A percentile compares a stretch with the other conserved stretches of the same genome.
Conservation (phyloP, 257 asterid genomes). For the Solanum appendiculatum region DNA sequence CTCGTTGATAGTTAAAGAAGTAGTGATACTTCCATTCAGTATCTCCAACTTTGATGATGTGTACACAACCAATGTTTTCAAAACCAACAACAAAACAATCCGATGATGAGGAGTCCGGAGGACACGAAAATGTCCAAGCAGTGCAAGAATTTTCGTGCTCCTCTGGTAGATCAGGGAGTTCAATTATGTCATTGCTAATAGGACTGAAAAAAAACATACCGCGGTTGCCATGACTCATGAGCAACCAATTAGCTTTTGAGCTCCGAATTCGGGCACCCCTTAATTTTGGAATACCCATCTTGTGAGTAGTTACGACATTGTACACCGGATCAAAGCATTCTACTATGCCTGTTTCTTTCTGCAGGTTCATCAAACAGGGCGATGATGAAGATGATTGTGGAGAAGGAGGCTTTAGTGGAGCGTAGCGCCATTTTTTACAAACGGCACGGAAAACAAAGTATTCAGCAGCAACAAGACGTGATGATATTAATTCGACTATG, state of each 20-base stretch:
- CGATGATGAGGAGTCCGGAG: not conserved
- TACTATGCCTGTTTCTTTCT: not conserved
- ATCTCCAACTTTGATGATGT: not conserved
- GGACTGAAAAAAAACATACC: not conserved
- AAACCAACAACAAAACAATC: not conserved
- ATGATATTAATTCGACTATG: not conserved
- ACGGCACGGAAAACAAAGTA: too few species aligned
- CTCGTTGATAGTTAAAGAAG: accelerated
- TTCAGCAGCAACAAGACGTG: not conserved
- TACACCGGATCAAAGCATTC: not conserved
- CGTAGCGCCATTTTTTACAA: not conserved
- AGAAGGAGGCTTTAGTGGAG: not conserved
- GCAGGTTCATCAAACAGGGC: not conserved
- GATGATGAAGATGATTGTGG: not conserved
- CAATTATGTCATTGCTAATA: not conserved
- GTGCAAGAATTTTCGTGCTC: not conserved
- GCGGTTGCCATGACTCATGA: not conserved
- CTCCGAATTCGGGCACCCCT: not conserved
- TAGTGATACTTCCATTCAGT: not conserved
- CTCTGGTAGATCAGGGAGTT: not conserved
- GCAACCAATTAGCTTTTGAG: not conserved
- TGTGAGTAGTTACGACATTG: not conserved
- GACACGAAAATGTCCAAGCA: not conserved
- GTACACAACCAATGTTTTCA: too few species aligned
- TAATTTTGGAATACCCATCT: not conserved